These are phyloP conservation scores for Phytophthora colocasiae DNA, from an alignment of 352 stramenopile species.

Conservation along the genomic window DNA sequence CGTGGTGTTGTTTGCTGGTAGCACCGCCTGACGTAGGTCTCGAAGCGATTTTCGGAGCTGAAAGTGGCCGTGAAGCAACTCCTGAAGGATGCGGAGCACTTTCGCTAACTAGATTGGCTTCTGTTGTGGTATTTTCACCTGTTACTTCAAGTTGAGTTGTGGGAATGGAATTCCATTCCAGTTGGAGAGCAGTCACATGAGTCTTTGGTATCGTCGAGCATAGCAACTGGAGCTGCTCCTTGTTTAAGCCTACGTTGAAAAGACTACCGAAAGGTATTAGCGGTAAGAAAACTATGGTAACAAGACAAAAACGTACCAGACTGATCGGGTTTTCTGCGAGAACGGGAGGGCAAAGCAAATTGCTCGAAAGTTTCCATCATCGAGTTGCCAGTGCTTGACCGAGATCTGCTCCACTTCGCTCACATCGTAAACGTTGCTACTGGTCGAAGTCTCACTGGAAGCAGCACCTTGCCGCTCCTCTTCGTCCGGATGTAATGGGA, in stretches of 20 bases:
- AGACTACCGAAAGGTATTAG: conserved; percentile 41
- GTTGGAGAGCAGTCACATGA: conserved; percentile 56
- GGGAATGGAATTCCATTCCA: conserved; percentile 69
- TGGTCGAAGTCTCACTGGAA: conserved; percentile 32
- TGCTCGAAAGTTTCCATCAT: conserved; percentile 57
- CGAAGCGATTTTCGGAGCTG: conserved; percentile 8
- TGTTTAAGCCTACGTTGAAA: conserved; percentile 65
- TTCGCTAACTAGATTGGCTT: not conserved
- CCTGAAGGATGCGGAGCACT: not conserved
- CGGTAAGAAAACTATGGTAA: not conserved
- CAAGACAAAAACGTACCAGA: conserved; percentile 46
- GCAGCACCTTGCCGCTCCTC: conserved; percentile 54
- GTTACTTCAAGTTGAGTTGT: not conserved
- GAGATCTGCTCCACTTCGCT: conserved; percentile 62
- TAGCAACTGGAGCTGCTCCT: conserved; percentile 58
- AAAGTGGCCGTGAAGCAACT: conserved; percentile 10
- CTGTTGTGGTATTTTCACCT: not conserved
- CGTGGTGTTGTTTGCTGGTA: conserved; percentile 15
- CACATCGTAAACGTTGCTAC: conserved; percentile 57
- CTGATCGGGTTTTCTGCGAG: conserved; percentile 51
- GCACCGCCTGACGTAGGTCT: conserved; percentile 19
- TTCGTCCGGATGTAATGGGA: conserved; percentile 66
- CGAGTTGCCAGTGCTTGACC: conserved; percentile 74
- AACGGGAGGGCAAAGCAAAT: conserved; percentile 68
- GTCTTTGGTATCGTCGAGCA: conserved; percentile 61